Evolutionary conservation across 805 yeast species (phyloP).

Genomic region (Candida nitratophila): DNA sequence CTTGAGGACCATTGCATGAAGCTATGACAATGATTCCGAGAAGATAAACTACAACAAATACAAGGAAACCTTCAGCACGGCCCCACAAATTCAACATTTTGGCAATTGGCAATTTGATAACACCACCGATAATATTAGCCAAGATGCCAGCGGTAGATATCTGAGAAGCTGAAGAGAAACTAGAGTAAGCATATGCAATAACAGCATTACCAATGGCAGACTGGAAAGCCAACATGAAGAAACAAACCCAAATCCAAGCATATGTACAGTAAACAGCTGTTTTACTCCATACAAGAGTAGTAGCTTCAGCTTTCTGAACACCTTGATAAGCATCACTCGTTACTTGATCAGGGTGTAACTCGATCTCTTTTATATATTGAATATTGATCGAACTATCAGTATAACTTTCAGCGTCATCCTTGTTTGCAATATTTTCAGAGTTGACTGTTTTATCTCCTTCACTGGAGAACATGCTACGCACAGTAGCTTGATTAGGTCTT

Average conservation of each 20-base stretch:
- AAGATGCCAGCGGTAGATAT: constrained; percentile 23
- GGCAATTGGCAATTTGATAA: constrained; percentile 24
- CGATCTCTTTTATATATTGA: background rate
- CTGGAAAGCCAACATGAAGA: constrained; percentile 27
- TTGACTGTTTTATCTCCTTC: background rate
- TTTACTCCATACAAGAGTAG: constrained; percentile 24
- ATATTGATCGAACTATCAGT: background rate
- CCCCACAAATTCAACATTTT: constrained; percentile 22
- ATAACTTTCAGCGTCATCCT: background rate
- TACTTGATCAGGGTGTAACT: constrained; percentile 8
- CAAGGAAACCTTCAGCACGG: constrained; percentile 22
- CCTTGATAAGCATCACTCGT: constrained; percentile 20
- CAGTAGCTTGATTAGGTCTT: background rate
- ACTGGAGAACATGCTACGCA: background rate
- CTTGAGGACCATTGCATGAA: constrained; percentile 18
- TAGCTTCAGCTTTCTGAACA: constrained; percentile 24
- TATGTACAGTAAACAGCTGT: constrained; percentile 19
- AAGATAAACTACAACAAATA: constrained; percentile 14
- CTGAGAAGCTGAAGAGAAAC: constrained; percentile 23
- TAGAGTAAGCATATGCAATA: constrained; percentile 15
- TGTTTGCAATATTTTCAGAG: background rate
- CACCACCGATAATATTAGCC: constrained; percentile 26
- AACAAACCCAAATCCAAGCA: constrained; percentile 28
- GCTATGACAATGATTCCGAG: constrained; percentile 24
- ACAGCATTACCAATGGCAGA: constrained; percentile 18